Percentiles rank a stretch among this genome's conserved stretches.
These are phyloP conservation scores for Cicer yamashitae DNA, from an alignment of 306 rosid genomes.

Conservation along the genomic window DNA sequence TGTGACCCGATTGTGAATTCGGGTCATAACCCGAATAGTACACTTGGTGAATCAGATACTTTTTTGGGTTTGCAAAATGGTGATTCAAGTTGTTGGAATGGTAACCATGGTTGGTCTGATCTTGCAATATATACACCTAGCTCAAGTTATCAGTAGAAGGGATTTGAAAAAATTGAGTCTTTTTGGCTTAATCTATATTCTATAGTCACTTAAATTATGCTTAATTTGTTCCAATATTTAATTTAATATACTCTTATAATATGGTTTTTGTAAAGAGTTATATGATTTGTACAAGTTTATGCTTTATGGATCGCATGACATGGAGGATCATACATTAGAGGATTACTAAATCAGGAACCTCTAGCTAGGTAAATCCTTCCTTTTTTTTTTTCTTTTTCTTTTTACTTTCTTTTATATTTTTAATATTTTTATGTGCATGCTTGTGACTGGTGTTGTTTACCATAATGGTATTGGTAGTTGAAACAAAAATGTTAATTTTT, in stretches of 20 bases:
- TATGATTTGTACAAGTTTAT: slow-evolving; percentile 42
- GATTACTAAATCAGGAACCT: slow-evolving; percentile 47
- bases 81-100: slow-evolving; percentile 75
- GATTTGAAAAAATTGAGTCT: slow-evolving; percentile 37
- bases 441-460: slow-evolving; percentile 46
- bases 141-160: slow-evolving; percentile 69
- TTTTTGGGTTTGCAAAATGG: slow-evolving; percentile 63
- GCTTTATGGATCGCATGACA: slow-evolving; percentile 44
- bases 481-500: not conserved
- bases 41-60: slow-evolving; percentile 49
- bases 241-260: slow-evolving; percentile 33
- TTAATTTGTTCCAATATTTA: slow-evolving; percentile 38
- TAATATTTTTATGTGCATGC: slow-evolving; percentile 25
- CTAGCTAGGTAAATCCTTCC: slow-evolving; percentile 52
- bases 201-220: slow-evolving; percentile 25
- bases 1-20: slow-evolving; percentile 51
- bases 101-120: slow-evolving; percentile 81
- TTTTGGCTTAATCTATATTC: slow-evolving; percentile 35
- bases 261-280: slow-evolving; percentile 50
- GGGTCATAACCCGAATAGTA: slow-evolving; percentile 49
- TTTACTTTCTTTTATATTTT: not conserved
- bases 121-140: slow-evolving; percentile 93
- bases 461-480: slow-evolving; percentile 10
- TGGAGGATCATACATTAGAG: slow-evolving; percentile 47
- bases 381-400: not conserved